Evolutionary conservation across 2,329 filamentous ascomycete genomes (phyloP), one percentile per base, ranked within the genome.

Genomic region (Neonectria punicea): DNA sequence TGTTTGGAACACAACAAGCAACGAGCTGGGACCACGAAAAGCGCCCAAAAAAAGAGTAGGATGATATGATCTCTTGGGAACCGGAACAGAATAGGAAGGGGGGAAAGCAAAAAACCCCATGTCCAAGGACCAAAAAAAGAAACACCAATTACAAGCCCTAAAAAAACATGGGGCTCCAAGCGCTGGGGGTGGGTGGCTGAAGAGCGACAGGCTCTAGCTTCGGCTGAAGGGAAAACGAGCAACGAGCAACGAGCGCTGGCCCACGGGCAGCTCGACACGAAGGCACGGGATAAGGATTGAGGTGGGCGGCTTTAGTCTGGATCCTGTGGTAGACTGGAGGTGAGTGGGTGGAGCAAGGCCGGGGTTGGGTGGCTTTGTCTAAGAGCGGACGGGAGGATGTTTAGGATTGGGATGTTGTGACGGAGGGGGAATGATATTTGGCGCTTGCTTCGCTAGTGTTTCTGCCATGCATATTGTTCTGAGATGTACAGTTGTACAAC

Each of bases 291-390:
- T 71, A 63, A 69, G 63, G 69, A 74, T 74, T 68, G 70, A 71
- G 69, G 70, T 70, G 70, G 70, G 70, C 70, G 66, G 56, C 69
- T 73, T 73, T 67, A 61, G 70, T 72, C 70, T 72, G 68, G 70
- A 72, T 72, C 70, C 70, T 71, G 68, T 69, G 59, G 63, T 65
- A 64, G 58, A 59, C 56, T 68, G 58, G 58, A 55, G 54, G 49
- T 49, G 59, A 46, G 44, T 65, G 65, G 69, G 69, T 65, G 65
- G 69, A 68, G 61, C 65, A 60, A 71, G 10, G 30, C 30, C 3
- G 10, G 59, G 49, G 55, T 47, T 49, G 49, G 20, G 34, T 49
- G 55, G 44, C 22, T 32, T 51, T 20, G 44, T 36, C 34, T 10
- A 55, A 49, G 22, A 30, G 13, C 18, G 54, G 54, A 47, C 55